Conservation (phyloP, 179 eudicot genomes). For the Actinidia chinensis region DNA sequence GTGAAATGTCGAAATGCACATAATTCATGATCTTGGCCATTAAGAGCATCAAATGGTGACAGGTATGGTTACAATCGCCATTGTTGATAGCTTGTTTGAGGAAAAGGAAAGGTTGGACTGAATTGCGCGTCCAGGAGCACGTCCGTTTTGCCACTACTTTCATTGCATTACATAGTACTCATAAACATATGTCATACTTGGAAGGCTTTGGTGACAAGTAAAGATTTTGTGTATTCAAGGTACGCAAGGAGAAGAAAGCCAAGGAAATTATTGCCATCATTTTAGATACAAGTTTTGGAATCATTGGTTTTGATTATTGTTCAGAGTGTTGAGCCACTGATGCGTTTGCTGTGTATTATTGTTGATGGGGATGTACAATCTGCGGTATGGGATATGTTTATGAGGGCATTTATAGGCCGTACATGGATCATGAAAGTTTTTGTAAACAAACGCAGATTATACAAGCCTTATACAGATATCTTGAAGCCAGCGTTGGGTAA, state of each 20-base stretch:
- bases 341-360: background rate
- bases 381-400: constrained; percentile 14
- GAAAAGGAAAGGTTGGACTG: too few relatives aligned
- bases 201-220: background rate
- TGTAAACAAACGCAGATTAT: background rate
- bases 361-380: background rate
- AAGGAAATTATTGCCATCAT: background rate
- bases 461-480: constrained; percentile 9
- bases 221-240: background rate
- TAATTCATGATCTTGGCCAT: too few relatives aligned
- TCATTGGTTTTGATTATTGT: background rate
- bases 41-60: too few relatives aligned
- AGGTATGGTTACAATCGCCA: too few relatives aligned
- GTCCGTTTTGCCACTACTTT: too few relatives aligned
- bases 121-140: too few relatives aligned
- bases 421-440: background rate
- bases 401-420: background rate
- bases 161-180: background rate
- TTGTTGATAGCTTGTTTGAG: too few relatives aligned
- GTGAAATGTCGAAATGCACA: too few relatives aligned
- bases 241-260: background rate
- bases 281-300: background rate
- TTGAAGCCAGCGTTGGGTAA: background rate
- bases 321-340: background rate
- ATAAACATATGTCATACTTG: background rate